Evolutionary conservation across 2,329 filamentous ascomycete genomes (phyloP).

Genomic region (Dactylellina sp.): DNA sequence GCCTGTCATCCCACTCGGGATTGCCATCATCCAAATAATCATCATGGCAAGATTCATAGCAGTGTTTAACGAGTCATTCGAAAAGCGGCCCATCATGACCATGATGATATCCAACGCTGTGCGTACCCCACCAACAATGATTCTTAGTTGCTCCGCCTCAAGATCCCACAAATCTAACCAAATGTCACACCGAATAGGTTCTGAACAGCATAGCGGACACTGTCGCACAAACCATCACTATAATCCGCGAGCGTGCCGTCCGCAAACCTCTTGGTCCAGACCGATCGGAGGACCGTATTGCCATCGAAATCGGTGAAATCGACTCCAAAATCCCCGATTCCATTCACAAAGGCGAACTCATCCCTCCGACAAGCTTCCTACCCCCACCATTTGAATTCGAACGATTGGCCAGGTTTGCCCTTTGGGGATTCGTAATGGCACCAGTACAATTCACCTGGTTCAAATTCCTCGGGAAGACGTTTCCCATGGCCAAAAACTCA

Average conservation of each 20-base stretch:
- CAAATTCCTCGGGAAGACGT: slow-evolving; percentile 80
- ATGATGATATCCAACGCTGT: slow-evolving; percentile 99
- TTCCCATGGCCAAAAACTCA: slow-evolving; percentile 75
- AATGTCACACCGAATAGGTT: slow-evolving; percentile 67
- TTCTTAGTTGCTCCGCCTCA: too few relatives aligned
- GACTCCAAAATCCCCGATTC: slow-evolving; percentile 80
- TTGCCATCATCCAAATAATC: slow-evolving; percentile 89
- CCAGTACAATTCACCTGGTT: slow-evolving; percentile 98
- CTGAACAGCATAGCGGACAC: slow-evolving; percentile 96
- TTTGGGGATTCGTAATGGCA: slow-evolving; percentile 90
- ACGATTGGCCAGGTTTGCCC: slow-evolving; percentile 92
- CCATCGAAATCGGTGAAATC: slow-evolving; percentile 89
- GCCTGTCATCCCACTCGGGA: slow-evolving; percentile 86
- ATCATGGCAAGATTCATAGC: slow-evolving; percentile 83
- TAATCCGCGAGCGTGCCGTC: slow-evolving; percentile 76
- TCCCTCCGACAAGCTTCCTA: slow-evolving; percentile 72
- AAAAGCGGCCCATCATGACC: slow-evolving; percentile 91
- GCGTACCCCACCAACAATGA: slow-evolving; percentile 64
- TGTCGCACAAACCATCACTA: slow-evolving; percentile 90
- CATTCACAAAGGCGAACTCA: slow-evolving; percentile 72
- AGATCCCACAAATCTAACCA: too few relatives aligned
- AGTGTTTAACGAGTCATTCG: slow-evolving; percentile 95
- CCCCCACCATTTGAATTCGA: slow-evolving; percentile 96
- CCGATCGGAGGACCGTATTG: slow-evolving; percentile 76
- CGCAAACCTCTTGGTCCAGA: slow-evolving; percentile 72